Evolutionary conservation across 768 basidiomycete species (phyloP).

Genomic region (Mycena rosella): DNA sequence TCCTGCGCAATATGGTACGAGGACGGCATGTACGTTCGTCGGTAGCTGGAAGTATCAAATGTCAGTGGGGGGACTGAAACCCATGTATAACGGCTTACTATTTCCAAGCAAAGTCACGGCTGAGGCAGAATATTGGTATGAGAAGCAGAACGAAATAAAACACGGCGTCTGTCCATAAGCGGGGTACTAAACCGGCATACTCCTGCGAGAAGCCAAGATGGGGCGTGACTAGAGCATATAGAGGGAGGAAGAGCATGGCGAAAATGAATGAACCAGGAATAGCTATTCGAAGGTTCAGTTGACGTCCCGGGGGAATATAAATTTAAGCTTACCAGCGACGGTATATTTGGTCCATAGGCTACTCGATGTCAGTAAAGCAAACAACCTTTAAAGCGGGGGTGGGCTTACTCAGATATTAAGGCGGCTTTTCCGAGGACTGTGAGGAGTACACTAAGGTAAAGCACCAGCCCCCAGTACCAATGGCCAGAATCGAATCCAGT

Average conservation of each 20-base stretch:
- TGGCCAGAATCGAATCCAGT: conserved; percentile 90
- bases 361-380: conserved; percentile 28
- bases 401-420: conserved; percentile 94
- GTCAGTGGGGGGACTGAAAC: conserved; percentile 17
- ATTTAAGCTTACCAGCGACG: conserved; percentile 74
- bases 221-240: conserved; percentile 92
- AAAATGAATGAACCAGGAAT: conserved; percentile 98
- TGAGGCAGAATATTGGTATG: conserved; percentile 86
- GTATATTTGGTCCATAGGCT: conserved; percentile 99
- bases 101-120: conserved; percentile 96
- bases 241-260: conserved; percentile 94
- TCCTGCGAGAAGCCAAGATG: conserved; percentile 90
- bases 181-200: conserved; percentile 90
- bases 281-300: conserved; percentile 58
- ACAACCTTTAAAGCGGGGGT: not conserved
- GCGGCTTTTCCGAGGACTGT: conserved; percentile 99
- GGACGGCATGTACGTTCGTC: conserved; percentile 88
- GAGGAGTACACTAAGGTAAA: conserved; percentile 94
- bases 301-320: not conserved
- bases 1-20: conserved; percentile 99
- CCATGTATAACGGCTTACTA: conserved; percentile 75
- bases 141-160: conserved; percentile 93
- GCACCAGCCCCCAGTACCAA: conserved; percentile 98
- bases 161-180: conserved; percentile 88
- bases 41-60: conserved; percentile 69